Conservation (phyloP, 208 protist genomes). For the Acanthamoeba healyi region DNA sequence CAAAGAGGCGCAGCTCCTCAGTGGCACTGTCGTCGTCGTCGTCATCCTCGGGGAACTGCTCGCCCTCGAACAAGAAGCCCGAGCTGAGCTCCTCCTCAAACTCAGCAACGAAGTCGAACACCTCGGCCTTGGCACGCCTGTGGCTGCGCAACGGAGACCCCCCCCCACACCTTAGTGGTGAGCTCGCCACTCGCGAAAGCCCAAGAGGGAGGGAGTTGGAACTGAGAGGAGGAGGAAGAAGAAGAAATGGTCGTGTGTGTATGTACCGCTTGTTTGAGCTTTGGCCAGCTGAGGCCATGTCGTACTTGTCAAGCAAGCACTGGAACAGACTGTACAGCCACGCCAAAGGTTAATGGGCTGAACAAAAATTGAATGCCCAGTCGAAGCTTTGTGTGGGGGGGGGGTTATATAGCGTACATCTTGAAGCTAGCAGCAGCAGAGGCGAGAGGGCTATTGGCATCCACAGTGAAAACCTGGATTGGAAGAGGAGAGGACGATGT, state of each 20-base stretch:
- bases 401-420: neutral
- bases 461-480: neutral
- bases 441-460: slow-evolving; percentile 6
- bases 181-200: too few relatives aligned
- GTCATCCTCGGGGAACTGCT: neutral
- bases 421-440: neutral
- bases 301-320: neutral
- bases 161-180: too few relatives aligned
- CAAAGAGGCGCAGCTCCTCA: neutral
- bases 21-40: neutral
- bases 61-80: slow-evolving; percentile 4
- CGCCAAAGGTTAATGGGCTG: neutral
- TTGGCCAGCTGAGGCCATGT: neutral
- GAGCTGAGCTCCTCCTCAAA: slow-evolving; percentile 10
- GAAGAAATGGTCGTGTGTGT: too few relatives aligned
- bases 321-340: neutral
- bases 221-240: too few relatives aligned
- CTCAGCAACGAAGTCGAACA: slow-evolving; percentile 16
- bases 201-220: too few relatives aligned
- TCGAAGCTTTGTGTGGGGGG: too few relatives aligned
- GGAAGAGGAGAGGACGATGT: neutral
- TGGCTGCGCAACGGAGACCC: neutral
- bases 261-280: neutral
- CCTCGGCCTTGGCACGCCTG: neutral
- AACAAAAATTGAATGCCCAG: too few relatives aligned